These are phyloP conservation scores for Russula sp. DNA, from an alignment of 768 basidiomycete genomes.

Conservation along the genomic window DNA sequence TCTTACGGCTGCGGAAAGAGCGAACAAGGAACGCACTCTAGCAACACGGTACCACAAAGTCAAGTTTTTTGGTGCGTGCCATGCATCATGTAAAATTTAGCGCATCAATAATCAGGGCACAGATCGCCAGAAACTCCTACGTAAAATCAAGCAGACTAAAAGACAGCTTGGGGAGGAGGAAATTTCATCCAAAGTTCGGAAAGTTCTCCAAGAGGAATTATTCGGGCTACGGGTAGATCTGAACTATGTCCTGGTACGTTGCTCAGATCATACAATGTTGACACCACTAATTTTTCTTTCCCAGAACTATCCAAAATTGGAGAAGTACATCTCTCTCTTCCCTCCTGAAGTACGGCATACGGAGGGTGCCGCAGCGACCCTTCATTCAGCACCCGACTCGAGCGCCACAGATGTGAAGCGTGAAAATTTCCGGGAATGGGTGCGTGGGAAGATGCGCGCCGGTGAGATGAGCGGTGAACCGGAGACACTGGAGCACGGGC, in stretches of 20 bases:
- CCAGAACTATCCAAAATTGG: slow-evolving; percentile 77
- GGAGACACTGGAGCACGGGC: slow-evolving; percentile 36
- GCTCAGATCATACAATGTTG: neutral
- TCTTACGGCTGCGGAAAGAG: slow-evolving; percentile 54
- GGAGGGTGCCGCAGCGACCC: slow-evolving; percentile 14
- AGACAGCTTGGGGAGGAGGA: slow-evolving; percentile 40
- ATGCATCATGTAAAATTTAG: neutral
- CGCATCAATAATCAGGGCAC: neutral
- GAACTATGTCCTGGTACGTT: slow-evolving; percentile 77
- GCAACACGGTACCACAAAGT: slow-evolving; percentile 81
- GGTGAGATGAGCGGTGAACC: slow-evolving; percentile 58
- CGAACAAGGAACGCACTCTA: slow-evolving; percentile 63
- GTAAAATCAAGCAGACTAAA: slow-evolving; percentile 70
- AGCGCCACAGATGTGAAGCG: slow-evolving; percentile 44
- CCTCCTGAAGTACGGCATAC: slow-evolving; percentile 54
- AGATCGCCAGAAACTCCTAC: slow-evolving; percentile 85
- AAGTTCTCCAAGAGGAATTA: slow-evolving; percentile 43
- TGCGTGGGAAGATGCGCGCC: slow-evolving; percentile 51
- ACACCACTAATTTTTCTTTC: neutral
- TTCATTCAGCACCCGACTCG: slow-evolving; percentile 3
- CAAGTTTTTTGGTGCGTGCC: slow-evolving; percentile 82
- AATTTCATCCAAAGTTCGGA: slow-evolving; percentile 34
- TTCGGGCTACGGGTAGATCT: slow-evolving; percentile 73
- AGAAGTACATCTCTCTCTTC: slow-evolving; percentile 89
- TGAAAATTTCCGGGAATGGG: slow-evolving; percentile 52